Conservation (phyloP, 192 early-diverging fungal species). For the Coemansia sp. region DNA sequence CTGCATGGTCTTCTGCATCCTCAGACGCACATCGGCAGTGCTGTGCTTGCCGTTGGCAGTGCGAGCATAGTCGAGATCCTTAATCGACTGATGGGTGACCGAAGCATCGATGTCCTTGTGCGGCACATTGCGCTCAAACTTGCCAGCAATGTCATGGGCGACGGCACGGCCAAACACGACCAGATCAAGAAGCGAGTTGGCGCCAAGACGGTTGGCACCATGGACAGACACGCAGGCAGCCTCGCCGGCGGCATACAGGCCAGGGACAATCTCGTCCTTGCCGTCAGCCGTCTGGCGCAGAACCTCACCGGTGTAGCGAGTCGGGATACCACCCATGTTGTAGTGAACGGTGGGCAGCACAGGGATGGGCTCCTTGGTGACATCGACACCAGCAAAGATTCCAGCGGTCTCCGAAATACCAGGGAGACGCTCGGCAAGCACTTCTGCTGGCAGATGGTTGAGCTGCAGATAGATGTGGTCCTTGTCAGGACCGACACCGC, state of each 20-base stretch:
- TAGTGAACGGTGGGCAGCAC: constrained; percentile 99
- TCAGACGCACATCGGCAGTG: constrained; percentile 84
- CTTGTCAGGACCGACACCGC: constrained; percentile 93
- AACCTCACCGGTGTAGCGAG: constrained; percentile 95
- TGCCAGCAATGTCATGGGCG: constrained; percentile 92
- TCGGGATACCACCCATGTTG: constrained; percentile 99
- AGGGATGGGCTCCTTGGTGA: constrained; percentile 99
- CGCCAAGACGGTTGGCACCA: constrained; percentile 96
- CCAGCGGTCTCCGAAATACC: constrained; percentile 99
- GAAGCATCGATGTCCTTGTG: constrained; percentile 78
- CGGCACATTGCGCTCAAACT: constrained; percentile 83
- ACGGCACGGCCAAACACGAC: constrained; percentile 98
- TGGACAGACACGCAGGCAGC: constrained; percentile 97
- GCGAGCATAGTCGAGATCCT: constrained; percentile 93
- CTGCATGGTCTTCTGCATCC: constrained; percentile 99
- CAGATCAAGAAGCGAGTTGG: constrained; percentile 97
- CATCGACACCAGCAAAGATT: constrained; percentile 98
- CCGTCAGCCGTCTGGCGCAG: constrained; percentile 75
- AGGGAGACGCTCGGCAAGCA: constrained; percentile 89
- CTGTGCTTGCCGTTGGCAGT: constrained; percentile 75
- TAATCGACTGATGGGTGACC: constrained; percentile 86
- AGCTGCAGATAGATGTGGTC: constrained; percentile 97
- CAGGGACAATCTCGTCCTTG: constrained; percentile 89
- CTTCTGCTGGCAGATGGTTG: constrained; percentile 88
- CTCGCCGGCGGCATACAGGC: constrained; percentile 98